Base-by-base conservation (phyloP, 768 basidiomycete genomes). In the Leccinum boreale region DNA sequence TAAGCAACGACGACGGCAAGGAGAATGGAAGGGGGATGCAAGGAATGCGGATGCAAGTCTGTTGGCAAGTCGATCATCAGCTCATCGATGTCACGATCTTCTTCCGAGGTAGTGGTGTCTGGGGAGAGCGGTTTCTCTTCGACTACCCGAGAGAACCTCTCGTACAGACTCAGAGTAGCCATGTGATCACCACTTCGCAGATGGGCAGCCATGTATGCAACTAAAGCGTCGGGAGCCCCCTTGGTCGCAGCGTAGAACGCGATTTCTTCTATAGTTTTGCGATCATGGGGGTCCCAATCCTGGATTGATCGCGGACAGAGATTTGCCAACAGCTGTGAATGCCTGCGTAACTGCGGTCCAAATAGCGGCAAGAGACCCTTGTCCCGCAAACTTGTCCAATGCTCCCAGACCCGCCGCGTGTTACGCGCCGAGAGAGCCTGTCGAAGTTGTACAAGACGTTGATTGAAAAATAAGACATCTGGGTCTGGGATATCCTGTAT, bases 1-100 rank as follows among this genome's bases (percentile, higher is more conserved):
- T 84, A 73, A 15, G 90, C 90, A 21, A 82, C 75, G n/a, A 83
- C 72, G 6, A 77, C 84, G 11, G 77, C 77, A 31, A 87, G 75
- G 24, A 87, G 71, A 31, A 85, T 58, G n/a, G 76, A 52, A 62
- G 75, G 55, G 3, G 64, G 67, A 10, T 59, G 60, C 12, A 46
- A 31, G 23, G 52, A 44, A 58, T 61, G 57, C 51, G 58, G 23
- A 56, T 55, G 51, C 4, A 61, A 56, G 36, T 62, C 58, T 23
- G 62, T 48, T 19, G 70, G 59, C 39, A 64, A 61, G 53, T 66
- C 64, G 6, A 67, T 59, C 23, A 58, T 62, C 36, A 74, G 54
- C 19, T 65, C 72, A 46, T 69, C 68, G 56, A 65, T 53, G 57
- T 70, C 56, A 54, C 58, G 52, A 49, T 60, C 60, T 28, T 61